These are phyloP conservation scores for Chlamydomonas incerta DNA, from an alignment of 139 green algal genomes.

Conservation along the genomic window DNA sequence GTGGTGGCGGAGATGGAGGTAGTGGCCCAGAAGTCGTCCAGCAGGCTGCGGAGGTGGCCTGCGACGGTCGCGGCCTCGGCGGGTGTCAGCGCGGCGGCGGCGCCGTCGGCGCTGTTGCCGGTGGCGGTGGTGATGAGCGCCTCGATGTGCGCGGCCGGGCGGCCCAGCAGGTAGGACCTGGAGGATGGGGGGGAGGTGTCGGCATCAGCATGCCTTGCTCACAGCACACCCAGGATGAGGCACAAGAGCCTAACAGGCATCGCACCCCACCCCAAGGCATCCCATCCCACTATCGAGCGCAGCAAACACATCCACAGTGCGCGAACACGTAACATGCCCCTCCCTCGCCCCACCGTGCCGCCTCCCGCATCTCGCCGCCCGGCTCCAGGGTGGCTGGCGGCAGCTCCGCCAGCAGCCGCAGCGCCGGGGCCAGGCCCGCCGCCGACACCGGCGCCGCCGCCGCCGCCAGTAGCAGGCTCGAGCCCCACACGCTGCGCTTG, in stretches of 20 bases:
- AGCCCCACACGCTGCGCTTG: constrained; percentile 30
- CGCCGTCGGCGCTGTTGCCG: not conserved
- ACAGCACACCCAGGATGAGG: no score
- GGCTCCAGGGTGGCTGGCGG: constrained; percentile 17
- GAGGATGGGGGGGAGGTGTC: not conserved
- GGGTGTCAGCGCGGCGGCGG: not conserved
- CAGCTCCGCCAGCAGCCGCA: constrained; percentile 38
- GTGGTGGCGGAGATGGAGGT: no score
- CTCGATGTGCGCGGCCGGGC: not conserved
- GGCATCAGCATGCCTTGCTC: no score
- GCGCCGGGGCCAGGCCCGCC: not conserved
- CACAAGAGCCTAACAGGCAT: not conserved
- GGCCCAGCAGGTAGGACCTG: constrained; percentile 31
- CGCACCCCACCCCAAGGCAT: no score
- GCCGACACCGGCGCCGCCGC: not conserved
- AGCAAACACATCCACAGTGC: no score
- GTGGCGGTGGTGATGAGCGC: not conserved
- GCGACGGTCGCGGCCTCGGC: not conserved
- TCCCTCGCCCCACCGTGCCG: not conserved
- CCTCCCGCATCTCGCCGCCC: constrained; percentile 18
- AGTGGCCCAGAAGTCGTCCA: constrained; percentile 14
- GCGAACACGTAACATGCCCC: no score
- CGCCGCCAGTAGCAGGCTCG: not conserved
- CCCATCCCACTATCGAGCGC: no score
- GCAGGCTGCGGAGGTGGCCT: not conserved